Evolutionary conservation across 176 grass and related monocot species (phyloP).

Genomic region (Eragrostis curvula): DNA sequence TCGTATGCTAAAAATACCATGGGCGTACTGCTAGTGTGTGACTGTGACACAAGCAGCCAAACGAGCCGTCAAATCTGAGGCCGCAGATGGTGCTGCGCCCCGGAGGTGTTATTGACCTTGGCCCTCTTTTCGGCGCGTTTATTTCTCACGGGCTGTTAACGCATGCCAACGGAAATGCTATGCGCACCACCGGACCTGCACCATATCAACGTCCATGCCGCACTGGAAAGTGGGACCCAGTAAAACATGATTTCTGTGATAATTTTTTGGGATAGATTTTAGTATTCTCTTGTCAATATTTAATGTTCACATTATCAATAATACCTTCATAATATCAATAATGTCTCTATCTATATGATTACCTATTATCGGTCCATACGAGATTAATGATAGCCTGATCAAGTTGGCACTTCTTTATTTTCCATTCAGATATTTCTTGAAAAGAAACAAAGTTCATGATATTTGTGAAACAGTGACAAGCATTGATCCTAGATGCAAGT

Average conservation of each 20-base stretch:
- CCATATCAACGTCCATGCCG: background rate
- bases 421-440: background rate
- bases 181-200: background rate
- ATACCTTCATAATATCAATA: too few species aligned
- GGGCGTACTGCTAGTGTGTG: background rate
- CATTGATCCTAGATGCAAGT: background rate
- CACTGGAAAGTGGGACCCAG: too few species aligned
- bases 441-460: background rate
- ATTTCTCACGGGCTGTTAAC: background rate
- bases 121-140: background rate
- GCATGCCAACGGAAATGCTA: background rate
- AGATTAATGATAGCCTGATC: background rate
- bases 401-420: background rate
- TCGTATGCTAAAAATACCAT: background rate
- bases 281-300: background rate
- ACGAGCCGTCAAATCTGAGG: slow-evolving; percentile 46
- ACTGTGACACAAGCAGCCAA: slow-evolving; percentile 27
- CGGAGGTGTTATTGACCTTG: slow-evolving; percentile 10
- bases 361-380: background rate
- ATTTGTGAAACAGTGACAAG: background rate
- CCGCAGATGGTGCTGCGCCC: slow-evolving; percentile 25
- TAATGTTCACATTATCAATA: background rate
- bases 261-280: background rate
- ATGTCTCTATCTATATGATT: background rate
- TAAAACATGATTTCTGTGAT: too few species aligned